Base-by-base conservation (phyloP, 805 yeast genomes). In the Zygoascus bituminiphila region DNA sequence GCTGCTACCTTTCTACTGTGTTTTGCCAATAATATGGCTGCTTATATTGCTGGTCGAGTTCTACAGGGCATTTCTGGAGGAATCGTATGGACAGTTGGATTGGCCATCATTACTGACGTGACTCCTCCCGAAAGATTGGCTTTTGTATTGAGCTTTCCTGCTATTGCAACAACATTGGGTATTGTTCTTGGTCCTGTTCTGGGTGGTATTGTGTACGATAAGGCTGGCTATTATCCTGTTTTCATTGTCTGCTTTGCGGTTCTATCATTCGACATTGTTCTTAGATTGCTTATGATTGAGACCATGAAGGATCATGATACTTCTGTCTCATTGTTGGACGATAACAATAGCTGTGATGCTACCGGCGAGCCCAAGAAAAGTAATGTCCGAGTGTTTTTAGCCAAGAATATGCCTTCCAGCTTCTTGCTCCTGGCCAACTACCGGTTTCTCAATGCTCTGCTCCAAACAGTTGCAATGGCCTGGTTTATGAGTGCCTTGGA, bases 31-130 rank as follows among this genome's bases (percentile, higher is more conserved):
- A 46, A 51, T 5, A 46, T 57, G n/a, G 56, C 56, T 40, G 42
- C 61, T 24, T 63, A 57, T 46, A 51, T 57, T 29, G 47, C 58
- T 21, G 69, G 67, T 22, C 56, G 69, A 15, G 35, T 60, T 7
- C 42, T 65, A 17, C 69, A 65, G 43, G 69, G 69, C 7, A 35
- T 61, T 6, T 58, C 68, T 15, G 66, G 57, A 14, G 63, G 61
- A 8, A 51, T 62, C 4, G 66, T 64, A 19, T 65, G 69, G 69
- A 56, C 62, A 2, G 65, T 61, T 7, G 69, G 69, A 3, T 47
- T 65, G 40, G 66, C 69, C 4, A 55, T 65, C 23, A 37, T 65
- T 10, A 54, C 60, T 10, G 66, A 65, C 45, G 56, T 61, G 2
- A 62, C 61, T 8, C 52, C 57, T 7, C 56, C 58, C 9, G 60